Evolutionary conservation across 2,329 filamentous ascomycete species (phyloP).

Genomic region (Stachybotrys echinatus): DNA sequence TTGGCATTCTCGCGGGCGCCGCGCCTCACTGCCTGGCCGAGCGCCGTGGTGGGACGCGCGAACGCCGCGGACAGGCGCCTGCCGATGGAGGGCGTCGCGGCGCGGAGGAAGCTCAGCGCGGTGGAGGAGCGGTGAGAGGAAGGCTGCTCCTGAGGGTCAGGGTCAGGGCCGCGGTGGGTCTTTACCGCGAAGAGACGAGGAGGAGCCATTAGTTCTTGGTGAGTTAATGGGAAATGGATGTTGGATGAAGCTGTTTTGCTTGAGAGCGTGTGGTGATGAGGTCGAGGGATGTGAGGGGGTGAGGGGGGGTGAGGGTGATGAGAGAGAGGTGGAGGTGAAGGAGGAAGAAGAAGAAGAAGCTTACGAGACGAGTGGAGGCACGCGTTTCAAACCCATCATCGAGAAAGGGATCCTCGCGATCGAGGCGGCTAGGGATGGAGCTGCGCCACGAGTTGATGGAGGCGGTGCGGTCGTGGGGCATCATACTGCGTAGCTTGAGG

Average conservation of each 20-base stretch:
- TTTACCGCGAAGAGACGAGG: background rate
- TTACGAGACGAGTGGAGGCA: constrained; percentile 20
- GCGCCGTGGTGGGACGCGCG: constrained; percentile 7
- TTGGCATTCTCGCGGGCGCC: background rate
- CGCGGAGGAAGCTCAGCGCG: constrained; percentile 20
- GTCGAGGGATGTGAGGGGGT: background rate
- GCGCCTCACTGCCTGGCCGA: constrained; percentile 3
- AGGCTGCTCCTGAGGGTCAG: background rate
- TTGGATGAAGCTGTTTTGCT: no score
- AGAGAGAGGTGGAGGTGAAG: background rate
- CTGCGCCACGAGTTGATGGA: constrained; percentile 27
- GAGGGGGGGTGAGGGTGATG: background rate
- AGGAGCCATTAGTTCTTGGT: no score
- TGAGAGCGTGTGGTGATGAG: no score
- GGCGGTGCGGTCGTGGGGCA: constrained; percentile 6
- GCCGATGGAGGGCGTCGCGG: constrained; percentile 17
- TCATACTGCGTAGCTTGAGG: constrained; percentile 4
- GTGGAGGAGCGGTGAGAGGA: constrained; percentile 10
- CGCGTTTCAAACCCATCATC: constrained; percentile 25
- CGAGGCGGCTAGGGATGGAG: constrained; percentile 26
- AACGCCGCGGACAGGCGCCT: constrained; percentile 7
- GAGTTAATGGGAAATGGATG: no score
- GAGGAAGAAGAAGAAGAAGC: constrained; percentile 1
- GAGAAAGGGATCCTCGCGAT: constrained; percentile 28
- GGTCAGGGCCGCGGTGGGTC: background rate